Conservation (phyloP, 345 rosid genomes). For the Arabidopsis arenosa region DNA sequence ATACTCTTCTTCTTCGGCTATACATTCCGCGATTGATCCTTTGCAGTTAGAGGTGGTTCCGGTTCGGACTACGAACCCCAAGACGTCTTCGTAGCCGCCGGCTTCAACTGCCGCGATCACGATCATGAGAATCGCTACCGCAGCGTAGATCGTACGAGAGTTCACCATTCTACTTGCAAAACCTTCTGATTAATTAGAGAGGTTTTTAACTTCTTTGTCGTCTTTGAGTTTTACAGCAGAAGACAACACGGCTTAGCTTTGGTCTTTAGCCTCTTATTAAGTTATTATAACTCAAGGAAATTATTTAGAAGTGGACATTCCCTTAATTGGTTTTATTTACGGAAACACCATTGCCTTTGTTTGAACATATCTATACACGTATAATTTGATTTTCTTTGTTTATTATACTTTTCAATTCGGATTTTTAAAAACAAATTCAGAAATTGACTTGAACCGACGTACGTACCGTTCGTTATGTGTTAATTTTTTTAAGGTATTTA, state of each 20-base stretch:
- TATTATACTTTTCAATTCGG: too few relatives aligned
- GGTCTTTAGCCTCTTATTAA: constrained; percentile 8
- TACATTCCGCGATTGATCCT: constrained; percentile 57
- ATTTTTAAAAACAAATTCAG: too few relatives aligned
- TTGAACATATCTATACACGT: too few relatives aligned
- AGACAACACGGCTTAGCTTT: constrained; percentile 18
- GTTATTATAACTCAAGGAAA: background rate
- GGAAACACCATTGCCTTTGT: background rate
- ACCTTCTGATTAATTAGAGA: background rate
- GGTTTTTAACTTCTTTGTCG: background rate
- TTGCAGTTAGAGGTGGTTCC: constrained; percentile 46
- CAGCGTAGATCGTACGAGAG: constrained; percentile 36
- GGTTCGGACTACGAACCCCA: constrained; percentile 52
- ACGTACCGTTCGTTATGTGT: too few relatives aligned
- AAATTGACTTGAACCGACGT: too few relatives aligned
- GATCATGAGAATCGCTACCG: constrained; percentile 18
- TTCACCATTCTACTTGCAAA: background rate
- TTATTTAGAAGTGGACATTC: background rate
- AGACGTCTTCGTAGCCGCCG: constrained; percentile 41
- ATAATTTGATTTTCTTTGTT: too few relatives aligned
- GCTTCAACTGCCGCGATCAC: constrained; percentile 46
- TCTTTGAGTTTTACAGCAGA: background rate
- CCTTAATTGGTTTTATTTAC: constrained; percentile 4
- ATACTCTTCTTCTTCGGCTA: constrained; percentile 64
- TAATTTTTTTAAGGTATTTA: too few relatives aligned